Evolutionary conservation across 2,329 filamentous ascomycete species (phyloP).

Genomic region (Aspergillus quadrilineatus): DNA sequence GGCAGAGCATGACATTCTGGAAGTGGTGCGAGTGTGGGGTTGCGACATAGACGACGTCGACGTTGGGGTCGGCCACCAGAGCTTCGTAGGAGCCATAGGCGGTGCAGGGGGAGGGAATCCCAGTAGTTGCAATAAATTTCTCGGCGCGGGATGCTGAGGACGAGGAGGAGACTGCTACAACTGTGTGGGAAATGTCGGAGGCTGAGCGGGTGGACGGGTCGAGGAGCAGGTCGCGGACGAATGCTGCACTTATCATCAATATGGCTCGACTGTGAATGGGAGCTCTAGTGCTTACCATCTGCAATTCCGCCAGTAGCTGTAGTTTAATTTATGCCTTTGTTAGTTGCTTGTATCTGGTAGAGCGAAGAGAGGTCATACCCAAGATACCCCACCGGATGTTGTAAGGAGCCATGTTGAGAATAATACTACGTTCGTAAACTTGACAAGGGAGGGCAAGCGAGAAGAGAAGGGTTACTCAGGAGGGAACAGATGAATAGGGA

Average conservation of each 20-base stretch:
- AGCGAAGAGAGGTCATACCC: slow-evolving; percentile 29
- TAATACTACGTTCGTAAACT: slow-evolving; percentile 2
- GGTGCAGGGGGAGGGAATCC: slow-evolving; percentile 66
- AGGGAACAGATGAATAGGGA: not conserved
- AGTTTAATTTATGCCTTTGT: slow-evolving; percentile 3
- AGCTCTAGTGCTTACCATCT: slow-evolving; percentile 29
- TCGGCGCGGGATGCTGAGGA: slow-evolving; percentile 67
- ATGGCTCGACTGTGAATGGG: not conserved
- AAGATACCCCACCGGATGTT: slow-evolving; percentile 47
- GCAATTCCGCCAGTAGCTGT: slow-evolving; percentile 48
- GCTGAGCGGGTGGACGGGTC: slow-evolving; percentile 70
- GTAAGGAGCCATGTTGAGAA: slow-evolving; percentile 30
- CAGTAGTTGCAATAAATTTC: slow-evolving; percentile 69
- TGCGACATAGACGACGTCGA: slow-evolving; percentile 85
- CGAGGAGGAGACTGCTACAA: slow-evolving; percentile 79
- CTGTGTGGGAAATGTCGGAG: slow-evolving; percentile 70
- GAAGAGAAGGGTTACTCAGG: not conserved
- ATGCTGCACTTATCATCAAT: slow-evolving; percentile 41
- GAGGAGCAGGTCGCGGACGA: slow-evolving; percentile 74
- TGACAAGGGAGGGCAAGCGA: not conserved
- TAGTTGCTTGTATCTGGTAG: slow-evolving; percentile 14
- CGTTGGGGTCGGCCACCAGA: slow-evolving; percentile 72
- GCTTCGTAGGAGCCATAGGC: slow-evolving; percentile 80
- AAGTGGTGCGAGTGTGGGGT: slow-evolving; percentile 93
- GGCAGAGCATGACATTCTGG: slow-evolving; percentile 81